These are phyloP conservation scores for Euryodendron excelsum DNA, from an alignment of 148 eudicot genomes.

Conservation along the genomic window DNA sequence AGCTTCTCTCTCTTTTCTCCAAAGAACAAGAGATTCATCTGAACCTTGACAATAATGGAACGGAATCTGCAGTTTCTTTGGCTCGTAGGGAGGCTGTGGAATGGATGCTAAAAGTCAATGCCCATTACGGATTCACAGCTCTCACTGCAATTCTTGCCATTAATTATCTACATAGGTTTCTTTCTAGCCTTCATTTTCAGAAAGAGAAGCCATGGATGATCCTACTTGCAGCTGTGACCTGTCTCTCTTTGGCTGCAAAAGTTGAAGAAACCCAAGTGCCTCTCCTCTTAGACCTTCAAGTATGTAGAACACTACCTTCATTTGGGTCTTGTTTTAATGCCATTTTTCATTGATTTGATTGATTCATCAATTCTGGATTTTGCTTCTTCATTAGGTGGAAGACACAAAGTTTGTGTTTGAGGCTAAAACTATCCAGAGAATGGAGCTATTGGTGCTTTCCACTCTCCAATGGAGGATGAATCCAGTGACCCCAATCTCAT, in stretches of 20 bases:
- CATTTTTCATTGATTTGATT: neutral
- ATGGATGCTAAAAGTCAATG: constrained; percentile 66
- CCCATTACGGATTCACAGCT: constrained; percentile 58
- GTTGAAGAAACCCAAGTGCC: constrained; percentile 87
- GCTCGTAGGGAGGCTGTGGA: constrained; percentile 55
- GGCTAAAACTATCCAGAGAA: constrained; percentile 74
- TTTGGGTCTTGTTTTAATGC: neutral
- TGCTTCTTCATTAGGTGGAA: constrained; percentile 40
- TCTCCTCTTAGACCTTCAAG: constrained; percentile 78
- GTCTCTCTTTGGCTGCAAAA: constrained; percentile 88
- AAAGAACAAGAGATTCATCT: constrained; percentile 42
- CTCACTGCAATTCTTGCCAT: constrained; percentile 63
- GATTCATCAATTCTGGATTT: neutral
- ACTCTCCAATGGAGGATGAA: constrained; percentile 84
- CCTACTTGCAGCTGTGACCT: constrained; percentile 79
- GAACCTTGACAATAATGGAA: neutral
- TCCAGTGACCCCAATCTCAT: constrained; percentile 76
- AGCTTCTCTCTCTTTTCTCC: constrained; percentile 47
- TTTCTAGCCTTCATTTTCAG: constrained; percentile 43
- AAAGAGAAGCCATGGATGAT: constrained; percentile 69
- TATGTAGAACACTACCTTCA: constrained; percentile 23
- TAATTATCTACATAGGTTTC: constrained; percentile 63
- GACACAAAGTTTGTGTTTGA: constrained; percentile 58
- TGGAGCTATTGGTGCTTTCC: constrained; percentile 80
- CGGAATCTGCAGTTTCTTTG: constrained; percentile 2